Conservation (phyloP, 257 asterid genomes). For the Scutellaria baicalensis region DNA sequence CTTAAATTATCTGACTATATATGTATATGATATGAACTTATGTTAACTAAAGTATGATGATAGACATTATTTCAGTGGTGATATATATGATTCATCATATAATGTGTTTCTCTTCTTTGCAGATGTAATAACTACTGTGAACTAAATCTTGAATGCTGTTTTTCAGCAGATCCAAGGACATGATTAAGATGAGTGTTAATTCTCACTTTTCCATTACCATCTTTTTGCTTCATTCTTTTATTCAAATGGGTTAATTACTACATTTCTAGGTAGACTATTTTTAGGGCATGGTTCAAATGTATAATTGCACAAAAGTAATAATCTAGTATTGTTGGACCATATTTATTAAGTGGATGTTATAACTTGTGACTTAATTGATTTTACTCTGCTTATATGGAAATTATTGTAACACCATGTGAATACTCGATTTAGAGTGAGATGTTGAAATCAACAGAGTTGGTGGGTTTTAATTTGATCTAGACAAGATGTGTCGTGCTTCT, state of each 20-base stretch:
- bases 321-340: too few relatives aligned
- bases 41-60: too few relatives aligned
- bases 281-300: neutral
- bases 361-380: too few relatives aligned
- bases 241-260: neutral
- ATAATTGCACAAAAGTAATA: too few relatives aligned
- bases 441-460: too few relatives aligned
- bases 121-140: neutral
- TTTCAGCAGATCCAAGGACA: neutral
- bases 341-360: too few relatives aligned
- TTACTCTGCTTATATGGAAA: too few relatives aligned
- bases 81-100: neutral
- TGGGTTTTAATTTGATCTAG: too few relatives aligned
- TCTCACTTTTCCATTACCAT: neutral
- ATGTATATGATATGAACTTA: too few relatives aligned
- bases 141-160: neutral
- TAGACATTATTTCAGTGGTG: neutral
- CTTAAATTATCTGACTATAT: neutral
- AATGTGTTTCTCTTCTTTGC: neutral
- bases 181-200: neutral
- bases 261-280: neutral
- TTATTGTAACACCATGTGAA: too few relatives aligned
- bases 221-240: neutral
- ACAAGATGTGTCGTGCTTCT: too few relatives aligned
- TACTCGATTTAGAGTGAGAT: too few relatives aligned